Base-by-base conservation (phyloP, 768 basidiomycete genomes). In the Antrodiella citrinella region DNA sequence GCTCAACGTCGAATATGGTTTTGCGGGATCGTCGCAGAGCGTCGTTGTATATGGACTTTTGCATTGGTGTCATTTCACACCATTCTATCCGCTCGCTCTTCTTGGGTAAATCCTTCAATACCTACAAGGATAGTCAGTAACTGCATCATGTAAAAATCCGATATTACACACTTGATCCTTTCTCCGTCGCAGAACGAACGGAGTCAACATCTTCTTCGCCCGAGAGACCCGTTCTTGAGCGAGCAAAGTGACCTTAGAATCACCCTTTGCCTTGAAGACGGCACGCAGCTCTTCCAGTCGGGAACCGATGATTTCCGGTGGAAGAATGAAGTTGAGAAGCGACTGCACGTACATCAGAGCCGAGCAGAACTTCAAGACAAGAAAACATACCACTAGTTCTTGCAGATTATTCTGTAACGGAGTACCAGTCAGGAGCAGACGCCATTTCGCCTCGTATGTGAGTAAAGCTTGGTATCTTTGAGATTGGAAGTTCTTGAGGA, bases 171-270 rank as follows among this genome's bases (percentile, higher is more conserved):
- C 89, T 71, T 96, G 93, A 59, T 94, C 92, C 68, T 99, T 99
- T 59, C 94, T 80, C 51, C 96, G 80, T n/a, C 96, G 86, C 18
- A 99, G 74, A 20, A 98, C 94, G 65, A 99, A 99, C 0, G 96
- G 96, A 4, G 92, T 96, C 88, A 99, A 92, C 93, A 99, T 97
- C 65, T 91, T 92, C 70, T 97, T 95, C 4, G 96, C 96, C 54
- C 94, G 73, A 18, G 90, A 91, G 20, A 97, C 89, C 45, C 96
- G 87, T 63, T 94, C 87, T 61, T 91, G 86, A 3, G 95, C 90
- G 21, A 98, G 82, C 20, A 97, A 67, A 22, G 89, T 86, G 45
- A 88, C 80, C 52, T 88, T 88, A 11, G 88, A 84, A 59, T 94
- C 90, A n/a, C 91, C 90, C 55, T 90, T 91, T 30, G 91, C 90